phyloP scores from a whole-genome alignment of 257 asterid genomes.

The Lithospermum erythrorhizon region DNA sequence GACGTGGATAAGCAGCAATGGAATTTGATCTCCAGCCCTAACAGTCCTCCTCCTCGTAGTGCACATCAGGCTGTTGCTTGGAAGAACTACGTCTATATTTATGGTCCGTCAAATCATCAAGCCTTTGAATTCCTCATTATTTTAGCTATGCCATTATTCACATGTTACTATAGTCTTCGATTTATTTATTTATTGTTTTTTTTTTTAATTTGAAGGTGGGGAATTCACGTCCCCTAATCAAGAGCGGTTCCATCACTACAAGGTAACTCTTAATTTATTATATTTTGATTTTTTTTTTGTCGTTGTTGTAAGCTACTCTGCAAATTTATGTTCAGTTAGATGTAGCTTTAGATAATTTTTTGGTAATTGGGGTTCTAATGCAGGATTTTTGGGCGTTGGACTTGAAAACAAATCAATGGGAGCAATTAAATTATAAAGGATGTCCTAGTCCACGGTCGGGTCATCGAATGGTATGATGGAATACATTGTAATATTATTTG shows the following conservation, averaged over 20 bases:
- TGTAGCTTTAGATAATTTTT: constrained; percentile 1
- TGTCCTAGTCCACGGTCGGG: constrained; percentile 99
- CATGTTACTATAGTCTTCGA: neutral
- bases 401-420: constrained; percentile 97
- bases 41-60: constrained; percentile 96
- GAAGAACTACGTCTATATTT: constrained; percentile 85
- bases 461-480: constrained; percentile 73
- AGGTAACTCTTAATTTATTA: constrained; percentile 31
- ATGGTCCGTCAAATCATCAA: constrained; percentile 35
- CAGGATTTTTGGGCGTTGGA: constrained; percentile 96
- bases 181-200: neutral
- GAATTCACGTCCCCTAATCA: constrained; percentile 98
- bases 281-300: neutral
- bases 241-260: constrained; percentile 99
- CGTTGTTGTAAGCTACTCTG: neutral
- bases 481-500: too few relatives aligned
- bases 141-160: neutral
- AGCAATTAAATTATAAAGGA: constrained; percentile 90
- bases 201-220: constrained; percentile 58
- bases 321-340: neutral
- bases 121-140: neutral
- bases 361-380: constrained; percentile 17
- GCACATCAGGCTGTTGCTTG: constrained; percentile 97
- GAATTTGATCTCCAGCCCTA: constrained; percentile 89
- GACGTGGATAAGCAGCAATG: constrained; percentile 92